Evolutionary conservation across 139 green algal species (phyloP), one percentile per base, ranked within the genome.

Genomic region (Microglena sp.): DNA sequence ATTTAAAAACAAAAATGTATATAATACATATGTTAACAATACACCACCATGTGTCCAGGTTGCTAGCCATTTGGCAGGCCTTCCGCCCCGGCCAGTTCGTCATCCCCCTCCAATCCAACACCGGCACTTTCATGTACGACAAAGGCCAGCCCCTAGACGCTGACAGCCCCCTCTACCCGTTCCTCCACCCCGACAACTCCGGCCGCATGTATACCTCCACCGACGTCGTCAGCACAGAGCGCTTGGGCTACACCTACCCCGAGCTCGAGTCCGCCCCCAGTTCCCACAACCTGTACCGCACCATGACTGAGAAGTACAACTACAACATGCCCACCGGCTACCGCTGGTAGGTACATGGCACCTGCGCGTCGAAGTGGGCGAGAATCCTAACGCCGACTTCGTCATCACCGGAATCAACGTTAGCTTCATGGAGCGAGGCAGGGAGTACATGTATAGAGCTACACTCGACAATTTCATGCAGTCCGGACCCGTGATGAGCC

Each of bases 121-220:
- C 15, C 40, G 40, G 40, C 40, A 50, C 40, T 50, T 50, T 50
- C 40, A 50, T 50, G 40, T 50, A 50, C 40, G 40, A 50, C 40
- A 50, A 50, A 18, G 40, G 40, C 40, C 40, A 50, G 40, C 40
- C 40, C 40, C 40, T 50, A 11, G 18, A 50, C 40, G 15, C 11
- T 11, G 11, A 11, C 40, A 24, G 15, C 15, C 40, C 40, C 15
- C 40, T 50, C 15, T 50, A 50, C 40, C 40, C 40, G 18, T 50
- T 50, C 40, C n/a, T n/a, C n/a, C 18, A 24, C 18, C 15, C 11
- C 15, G 40, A 50, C 15, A 24, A 11, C 11, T 11, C 40, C 40
- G 40, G 40, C 40, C 15, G n/a, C n/a, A n/a, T 50, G 15, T 50
- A 50, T 18, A 50, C 40, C 40, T 50, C 40, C 15, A 24, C 40